Evolutionary conservation across 495 filamentous ascomycete genomes (phyloP).

Genomic region (Trichocladium antarcticum): DNA sequence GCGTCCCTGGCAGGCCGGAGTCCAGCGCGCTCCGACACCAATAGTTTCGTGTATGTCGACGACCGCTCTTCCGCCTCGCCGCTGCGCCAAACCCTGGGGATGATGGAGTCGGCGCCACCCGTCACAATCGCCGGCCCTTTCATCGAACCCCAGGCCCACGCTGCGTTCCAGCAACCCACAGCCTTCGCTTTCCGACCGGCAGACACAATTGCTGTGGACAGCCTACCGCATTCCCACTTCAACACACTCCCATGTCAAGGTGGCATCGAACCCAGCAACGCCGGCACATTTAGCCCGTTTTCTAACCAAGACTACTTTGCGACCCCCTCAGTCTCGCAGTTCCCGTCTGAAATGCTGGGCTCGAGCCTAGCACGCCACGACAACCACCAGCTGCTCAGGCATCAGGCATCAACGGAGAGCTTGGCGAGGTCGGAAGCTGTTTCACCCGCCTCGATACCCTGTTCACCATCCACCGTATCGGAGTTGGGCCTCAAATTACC

Average conservation of each 20-base stretch:
- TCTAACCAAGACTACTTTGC: constrained; percentile 18
- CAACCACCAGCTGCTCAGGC: constrained; percentile 7
- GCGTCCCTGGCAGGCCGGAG: neutral
- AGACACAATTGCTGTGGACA: neutral
- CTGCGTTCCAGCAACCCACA: constrained; percentile 1
- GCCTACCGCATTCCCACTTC: constrained; percentile 2
- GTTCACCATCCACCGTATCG: constrained; percentile 14
- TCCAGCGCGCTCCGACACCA: constrained; percentile 14
- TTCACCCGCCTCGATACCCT: constrained; percentile 23
- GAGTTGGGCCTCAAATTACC: constrained; percentile 35
- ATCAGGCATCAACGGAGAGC: constrained; percentile 12
- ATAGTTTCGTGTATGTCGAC: constrained; percentile 13
- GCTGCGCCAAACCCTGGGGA: neutral
- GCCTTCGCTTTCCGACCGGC: constrained; percentile 11
- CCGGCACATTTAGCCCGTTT: constrained; percentile 10
- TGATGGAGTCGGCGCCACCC: constrained; percentile 1
- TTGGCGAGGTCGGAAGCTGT: constrained; percentile 15
- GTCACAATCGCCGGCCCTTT: constrained; percentile 7
- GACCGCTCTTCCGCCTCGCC: constrained; percentile 8
- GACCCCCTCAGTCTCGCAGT: constrained; percentile 10
- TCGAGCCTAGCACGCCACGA: neutral
- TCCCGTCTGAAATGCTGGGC: constrained; percentile 18
- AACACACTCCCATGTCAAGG: constrained; percentile 4
- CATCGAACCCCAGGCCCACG: neutral
- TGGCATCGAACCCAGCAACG: constrained; percentile 5